These are phyloP conservation scores for Populus trichocarpa DNA, from an alignment of 441 rosid species.

Conservation along the genomic window DNA sequence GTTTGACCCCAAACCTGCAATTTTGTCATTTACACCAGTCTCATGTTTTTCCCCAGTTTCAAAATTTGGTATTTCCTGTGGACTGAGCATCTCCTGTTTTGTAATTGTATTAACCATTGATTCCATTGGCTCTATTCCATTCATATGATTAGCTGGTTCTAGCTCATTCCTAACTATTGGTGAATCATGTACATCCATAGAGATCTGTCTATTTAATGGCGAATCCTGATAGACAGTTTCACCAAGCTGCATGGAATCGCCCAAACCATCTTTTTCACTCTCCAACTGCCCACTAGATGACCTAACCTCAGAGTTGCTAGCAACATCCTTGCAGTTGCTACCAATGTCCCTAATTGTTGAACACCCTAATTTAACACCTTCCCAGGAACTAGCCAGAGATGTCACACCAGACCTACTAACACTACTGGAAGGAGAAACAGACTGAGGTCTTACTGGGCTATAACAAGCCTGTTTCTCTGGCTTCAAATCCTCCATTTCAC, in stretches of 20 bases:
- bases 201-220: slow-evolving; percentile 12
- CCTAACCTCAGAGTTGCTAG: slow-evolving; percentile 18
- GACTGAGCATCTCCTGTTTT: slow-evolving; percentile 21
- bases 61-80: slow-evolving; percentile 36
- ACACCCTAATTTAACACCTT: slow-evolving; percentile 17
- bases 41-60: slow-evolving; percentile 21
- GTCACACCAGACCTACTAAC: slow-evolving; percentile 33
- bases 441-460: slow-evolving; percentile 44
- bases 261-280: slow-evolving; percentile 14
- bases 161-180: slow-evolving; percentile 25
- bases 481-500: slow-evolving; percentile 37
- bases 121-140: slow-evolving; percentile 26
- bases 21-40: slow-evolving; percentile 20
- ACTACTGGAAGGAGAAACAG: slow-evolving; percentile 52
- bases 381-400: slow-evolving; percentile 27
- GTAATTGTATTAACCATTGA: slow-evolving; percentile 19
- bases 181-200: slow-evolving; percentile 26
- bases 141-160: slow-evolving; percentile 2
- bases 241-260: slow-evolving; percentile 2
- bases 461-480: slow-evolving; percentile 49
- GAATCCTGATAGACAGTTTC: slow-evolving; percentile 24
- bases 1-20: slow-evolving; percentile 27
- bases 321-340: slow-evolving; percentile 18
- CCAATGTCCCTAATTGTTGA: slow-evolving; percentile 16
- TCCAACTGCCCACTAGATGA: slow-evolving; percentile 28